These are phyloP conservation scores for Apium graveolens DNA, from an alignment of 129 eudicot species.

Conservation along the genomic window DNA sequence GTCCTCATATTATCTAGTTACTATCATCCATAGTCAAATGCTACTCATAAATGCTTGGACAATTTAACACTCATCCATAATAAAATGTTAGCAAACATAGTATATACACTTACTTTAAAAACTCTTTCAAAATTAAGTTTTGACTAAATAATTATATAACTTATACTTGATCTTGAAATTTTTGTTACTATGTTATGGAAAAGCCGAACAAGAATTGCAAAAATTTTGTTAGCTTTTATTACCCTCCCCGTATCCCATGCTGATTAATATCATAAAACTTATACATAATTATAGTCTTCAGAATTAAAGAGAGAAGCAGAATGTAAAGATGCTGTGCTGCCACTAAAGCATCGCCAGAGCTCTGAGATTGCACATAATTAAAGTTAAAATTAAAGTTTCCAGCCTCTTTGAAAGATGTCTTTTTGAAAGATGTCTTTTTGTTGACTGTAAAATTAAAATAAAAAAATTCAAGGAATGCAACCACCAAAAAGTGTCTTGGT, in stretches of 20 bases:
- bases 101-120: neutral
- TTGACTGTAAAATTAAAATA: too few relatives aligned
- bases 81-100: too few relatives aligned
- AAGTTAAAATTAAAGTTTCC: too few relatives aligned
- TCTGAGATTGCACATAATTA: too few relatives aligned
- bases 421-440: too few relatives aligned
- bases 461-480: too few relatives aligned
- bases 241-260: neutral
- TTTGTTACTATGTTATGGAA: neutral
- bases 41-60: too few relatives aligned
- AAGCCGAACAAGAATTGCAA: neutral
- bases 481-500: too few relatives aligned
- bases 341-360: too few relatives aligned
- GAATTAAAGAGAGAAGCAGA: constrained; percentile 10
- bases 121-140: neutral
- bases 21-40: neutral
- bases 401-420: too few relatives aligned
- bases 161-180: neutral
- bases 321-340: constrained; percentile 19
- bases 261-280: neutral
- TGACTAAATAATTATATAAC: neutral
- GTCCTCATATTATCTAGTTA: neutral
- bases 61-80: too few relatives aligned
- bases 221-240: too few relatives aligned
- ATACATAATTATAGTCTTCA: neutral